A percentile compares a stretch with the other conserved stretches of the same genome.
phyloP scores from a whole-genome alignment of 345 rosid genomes.

The Balakata baccata region DNA sequence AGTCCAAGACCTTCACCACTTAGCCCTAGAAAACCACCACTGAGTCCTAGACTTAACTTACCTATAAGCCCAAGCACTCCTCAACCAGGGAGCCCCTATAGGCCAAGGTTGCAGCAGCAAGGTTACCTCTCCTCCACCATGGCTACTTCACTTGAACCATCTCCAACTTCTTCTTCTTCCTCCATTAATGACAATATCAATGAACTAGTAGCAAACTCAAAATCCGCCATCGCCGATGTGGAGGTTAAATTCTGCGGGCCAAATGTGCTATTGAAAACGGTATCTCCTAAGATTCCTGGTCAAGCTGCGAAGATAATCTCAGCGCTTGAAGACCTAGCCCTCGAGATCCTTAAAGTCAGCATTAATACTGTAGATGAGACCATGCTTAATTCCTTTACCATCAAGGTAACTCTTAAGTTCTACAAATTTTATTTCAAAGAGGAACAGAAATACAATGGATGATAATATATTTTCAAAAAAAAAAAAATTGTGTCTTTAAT shows the following conservation, averaged over 20 bases:
- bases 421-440: not conserved
- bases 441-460: not conserved
- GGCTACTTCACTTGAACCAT: slow-evolving; percentile 42
- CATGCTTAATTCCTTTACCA: slow-evolving; percentile 84
- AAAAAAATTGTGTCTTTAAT: not conserved
- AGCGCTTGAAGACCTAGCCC: slow-evolving; percentile 69
- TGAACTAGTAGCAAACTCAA: slow-evolving; percentile 80
- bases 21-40: slow-evolving; percentile 66
- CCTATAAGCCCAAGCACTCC: slow-evolving; percentile 89
- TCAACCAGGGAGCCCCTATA: slow-evolving; percentile 66
- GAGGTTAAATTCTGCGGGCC: slow-evolving; percentile 93
- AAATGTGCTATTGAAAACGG: slow-evolving; percentile 69
- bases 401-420: slow-evolving; percentile 58
- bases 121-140: slow-evolving; percentile 47
- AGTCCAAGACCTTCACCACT: slow-evolving; percentile 68
- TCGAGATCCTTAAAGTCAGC: slow-evolving; percentile 70
- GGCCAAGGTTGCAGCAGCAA: slow-evolving; percentile 41
- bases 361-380: slow-evolving; percentile 65
- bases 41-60: slow-evolving; percentile 51
- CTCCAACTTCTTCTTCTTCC: slow-evolving; percentile 64
- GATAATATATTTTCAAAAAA: not conserved
- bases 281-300: slow-evolving; percentile 78
- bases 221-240: slow-evolving; percentile 79
- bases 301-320: slow-evolving; percentile 75
- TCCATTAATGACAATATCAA: slow-evolving; percentile 35